Base-by-base conservation (phyloP, 768 basidiomycete species). In the Leccinum obscurum region DNA sequence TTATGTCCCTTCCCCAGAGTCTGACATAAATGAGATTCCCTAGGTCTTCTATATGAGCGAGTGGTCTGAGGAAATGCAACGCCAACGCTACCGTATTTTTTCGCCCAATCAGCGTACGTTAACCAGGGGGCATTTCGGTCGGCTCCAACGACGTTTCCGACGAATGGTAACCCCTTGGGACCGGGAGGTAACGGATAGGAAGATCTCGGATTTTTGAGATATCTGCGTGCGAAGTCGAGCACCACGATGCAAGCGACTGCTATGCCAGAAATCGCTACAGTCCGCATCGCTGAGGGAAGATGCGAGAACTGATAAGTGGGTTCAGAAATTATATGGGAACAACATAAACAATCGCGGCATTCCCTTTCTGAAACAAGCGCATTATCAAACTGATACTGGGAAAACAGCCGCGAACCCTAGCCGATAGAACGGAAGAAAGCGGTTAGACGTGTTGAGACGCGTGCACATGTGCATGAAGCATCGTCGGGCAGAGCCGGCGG, bases 21-120 rank as follows among this genome's bases (percentile, higher is more conserved):
- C 74, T 76, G 59, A 81, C 80, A 24, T 81, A 80, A 30, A 87
- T 76, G 13, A 87, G 66, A n/a, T 80, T 70, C 1, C 80, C 77
- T 80, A 53, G 24, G 26, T 39, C 37, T 24, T 7, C 7, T 34
- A 28, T 8, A 41, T 66, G 51, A 61, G 60, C 35, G 41, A 11
- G 54, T 44, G 28, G 28, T 37, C 22, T 7, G 44, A 30, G 6
- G 2, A 20, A 22, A 28, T 34, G 54, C 37, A 52, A 52, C 9
- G n/a, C 17, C 56, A 30, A n/a, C 41, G 52, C 7, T 59, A 64
- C 80, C 75, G 32, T 78, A 76, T 57, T 66, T 62, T 56, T 71
- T 69, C 37, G 69, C 67, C 80, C 80, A 81, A 41, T 73, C 64
- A 11, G 75, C 64, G 57, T 78, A 81, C 6, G 67, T 68, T 58